Evolutionary conservation across 2,329 filamentous ascomycete species (phyloP).

Genomic region (Diaporthe amygdali): DNA sequence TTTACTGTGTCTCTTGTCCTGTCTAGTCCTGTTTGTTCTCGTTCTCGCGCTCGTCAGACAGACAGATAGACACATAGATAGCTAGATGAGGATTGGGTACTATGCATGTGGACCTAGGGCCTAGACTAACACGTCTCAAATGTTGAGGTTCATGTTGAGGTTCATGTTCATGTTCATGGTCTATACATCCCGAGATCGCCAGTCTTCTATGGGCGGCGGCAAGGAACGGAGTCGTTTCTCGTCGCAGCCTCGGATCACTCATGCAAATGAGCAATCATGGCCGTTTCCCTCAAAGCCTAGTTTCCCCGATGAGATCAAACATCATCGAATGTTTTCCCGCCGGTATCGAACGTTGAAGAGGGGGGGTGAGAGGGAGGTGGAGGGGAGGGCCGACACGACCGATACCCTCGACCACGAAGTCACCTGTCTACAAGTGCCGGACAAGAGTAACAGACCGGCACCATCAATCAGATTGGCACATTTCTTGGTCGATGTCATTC

Average conservation of each 20-base stretch:
- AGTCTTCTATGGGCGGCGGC: background rate
- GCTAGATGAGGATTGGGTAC: background rate
- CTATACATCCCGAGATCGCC: background rate
- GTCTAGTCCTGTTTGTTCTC: background rate
- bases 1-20: background rate
- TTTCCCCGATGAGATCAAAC: constrained; percentile 15
- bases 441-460: background rate
- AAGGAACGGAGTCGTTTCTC: background rate
- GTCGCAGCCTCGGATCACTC: too few relatives aligned
- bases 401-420: background rate
- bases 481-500: constrained; percentile 13
- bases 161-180: too few relatives aligned
- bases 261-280: background rate
- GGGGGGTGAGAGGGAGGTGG: background rate
- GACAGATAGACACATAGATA: background rate
- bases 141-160: background rate
- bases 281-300: background rate
- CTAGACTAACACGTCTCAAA: background rate
- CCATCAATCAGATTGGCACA: background rate
- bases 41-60: background rate
- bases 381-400: constrained; percentile 3
- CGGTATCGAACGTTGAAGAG: constrained; percentile 14
- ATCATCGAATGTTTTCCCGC: constrained; percentile 21
- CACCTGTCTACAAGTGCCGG: background rate
- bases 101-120: background rate